Evolutionary conservation across 2,329 filamentous ascomycete genomes (phyloP).

Genomic region (Ceratocystis eucalypticola): DNA sequence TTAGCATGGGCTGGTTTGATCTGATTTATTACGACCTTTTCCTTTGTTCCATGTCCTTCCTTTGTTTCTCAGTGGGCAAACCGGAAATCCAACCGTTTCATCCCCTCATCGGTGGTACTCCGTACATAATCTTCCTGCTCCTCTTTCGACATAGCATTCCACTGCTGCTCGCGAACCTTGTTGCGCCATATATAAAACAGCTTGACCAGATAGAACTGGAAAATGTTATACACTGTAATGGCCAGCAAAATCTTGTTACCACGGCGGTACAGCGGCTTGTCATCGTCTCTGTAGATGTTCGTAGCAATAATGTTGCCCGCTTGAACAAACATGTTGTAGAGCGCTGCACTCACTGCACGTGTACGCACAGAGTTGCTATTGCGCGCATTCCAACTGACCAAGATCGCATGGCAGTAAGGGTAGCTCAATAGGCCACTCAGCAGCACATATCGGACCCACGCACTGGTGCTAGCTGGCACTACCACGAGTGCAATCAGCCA

Average conservation of each 20-base stretch:
- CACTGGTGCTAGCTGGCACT: constrained; percentile 27
- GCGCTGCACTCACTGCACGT: constrained; percentile 33
- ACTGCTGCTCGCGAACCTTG: constrained; percentile 30
- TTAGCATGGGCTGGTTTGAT: too few relatives aligned
- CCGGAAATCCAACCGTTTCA: constrained; percentile 41
- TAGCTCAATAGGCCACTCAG: constrained; percentile 32
- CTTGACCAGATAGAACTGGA: constrained; percentile 34
- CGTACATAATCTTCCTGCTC: constrained; percentile 36
- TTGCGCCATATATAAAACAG: constrained; percentile 37
- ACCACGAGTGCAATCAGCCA: constrained; percentile 34
- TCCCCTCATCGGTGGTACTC: constrained; percentile 39
- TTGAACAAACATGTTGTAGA: constrained; percentile 39
- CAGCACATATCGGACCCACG: constrained; percentile 33
- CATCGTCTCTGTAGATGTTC: constrained; percentile 43
- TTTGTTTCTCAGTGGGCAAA: constrained; percentile 33
- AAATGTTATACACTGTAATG: constrained; percentile 35
- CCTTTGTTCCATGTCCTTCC: not conserved
- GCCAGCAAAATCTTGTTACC: constrained; percentile 38
- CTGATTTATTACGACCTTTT: too few relatives aligned
- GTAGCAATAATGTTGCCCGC: constrained; percentile 31
- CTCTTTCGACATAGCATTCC: constrained; percentile 32
- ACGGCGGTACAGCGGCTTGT: constrained; percentile 38
- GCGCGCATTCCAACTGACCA: constrained; percentile 35
- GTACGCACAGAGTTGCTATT: constrained; percentile 38
- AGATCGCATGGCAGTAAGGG: constrained; percentile 36